Evolutionary conservation across 129 eudicot species (phyloP).

Genomic region (Flaveria linearis): DNA sequence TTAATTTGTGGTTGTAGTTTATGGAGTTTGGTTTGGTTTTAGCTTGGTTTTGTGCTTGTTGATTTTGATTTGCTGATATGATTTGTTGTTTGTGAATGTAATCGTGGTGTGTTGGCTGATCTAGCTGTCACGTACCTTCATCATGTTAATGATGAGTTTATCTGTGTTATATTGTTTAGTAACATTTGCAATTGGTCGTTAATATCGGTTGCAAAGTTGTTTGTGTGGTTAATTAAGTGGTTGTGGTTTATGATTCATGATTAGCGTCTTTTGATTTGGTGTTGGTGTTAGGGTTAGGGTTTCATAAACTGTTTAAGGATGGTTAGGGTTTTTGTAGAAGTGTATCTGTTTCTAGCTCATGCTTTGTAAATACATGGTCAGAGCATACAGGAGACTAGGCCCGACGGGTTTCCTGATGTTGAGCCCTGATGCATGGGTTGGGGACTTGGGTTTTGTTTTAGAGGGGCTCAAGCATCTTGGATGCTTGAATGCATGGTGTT

Average conservation of each 20-base stretch:
- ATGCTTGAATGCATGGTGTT: not conserved
- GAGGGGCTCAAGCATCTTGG: not conserved
- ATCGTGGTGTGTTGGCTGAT: constrained; percentile 17
- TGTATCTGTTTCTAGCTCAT: not conserved
- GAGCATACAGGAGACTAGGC: not conserved
- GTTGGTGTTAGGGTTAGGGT: constrained; percentile 11
- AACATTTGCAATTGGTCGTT: not conserved
- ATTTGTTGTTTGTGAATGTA: constrained; percentile 13
- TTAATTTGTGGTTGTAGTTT: not conserved
- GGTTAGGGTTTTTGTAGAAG: constrained; percentile 20
- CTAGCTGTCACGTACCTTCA: constrained; percentile 12
- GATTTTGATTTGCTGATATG: constrained; percentile 13
- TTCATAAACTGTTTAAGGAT: not conserved
- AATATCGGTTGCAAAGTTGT: constrained; percentile 6
- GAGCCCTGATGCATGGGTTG: not conserved
- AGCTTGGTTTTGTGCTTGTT: not conserved
- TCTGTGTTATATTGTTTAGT: not conserved
- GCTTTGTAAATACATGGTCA: not conserved
- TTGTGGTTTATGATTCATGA: constrained; percentile 26
- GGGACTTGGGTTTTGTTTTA: not conserved
- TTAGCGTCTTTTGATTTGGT: not conserved
- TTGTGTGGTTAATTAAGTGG: constrained; percentile 17
- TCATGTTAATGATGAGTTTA: not conserved
- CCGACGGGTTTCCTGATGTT: not conserved
- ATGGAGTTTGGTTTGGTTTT: constrained; percentile 15